Percentiles rank a stretch among this genome's conserved stretches.
phyloP scores from a whole-genome alignment of 23 red algal species.

The Cyanidiococcus yangmingshanensis region DNA sequence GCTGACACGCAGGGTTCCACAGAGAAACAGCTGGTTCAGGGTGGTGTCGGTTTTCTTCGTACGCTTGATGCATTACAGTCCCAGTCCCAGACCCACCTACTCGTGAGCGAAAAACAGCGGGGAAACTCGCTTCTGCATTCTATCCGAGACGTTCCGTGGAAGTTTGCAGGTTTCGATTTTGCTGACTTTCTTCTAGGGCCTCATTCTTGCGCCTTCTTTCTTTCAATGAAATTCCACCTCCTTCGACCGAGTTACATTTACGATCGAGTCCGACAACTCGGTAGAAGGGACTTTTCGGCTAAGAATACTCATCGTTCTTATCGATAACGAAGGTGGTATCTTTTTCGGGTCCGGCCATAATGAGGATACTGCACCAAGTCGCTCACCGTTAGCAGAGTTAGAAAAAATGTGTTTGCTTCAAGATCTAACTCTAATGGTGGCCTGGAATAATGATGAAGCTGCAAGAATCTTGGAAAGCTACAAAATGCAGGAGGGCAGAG shows the following conservation, averaged over 20 bases:
- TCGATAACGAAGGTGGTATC: slow-evolving; percentile 40
- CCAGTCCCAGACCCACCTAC: background rate
- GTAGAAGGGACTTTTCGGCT: slow-evolving; percentile 32
- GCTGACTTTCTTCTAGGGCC: slow-evolving; percentile 35
- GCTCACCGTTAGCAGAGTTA: slow-evolving; percentile 29
- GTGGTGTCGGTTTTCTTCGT: background rate
- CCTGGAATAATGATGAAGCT: slow-evolving; percentile 48
- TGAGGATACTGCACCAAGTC: background rate
- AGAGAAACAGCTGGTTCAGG: too few species aligned
- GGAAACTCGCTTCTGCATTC: slow-evolving; percentile 45
- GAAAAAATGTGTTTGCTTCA: slow-evolving; percentile 42
- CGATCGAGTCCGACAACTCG: slow-evolving; percentile 45
- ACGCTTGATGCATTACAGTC: background rate
- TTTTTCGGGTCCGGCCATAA: background rate
- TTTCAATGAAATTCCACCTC: slow-evolving; percentile 62
- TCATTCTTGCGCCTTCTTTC: slow-evolving; percentile 61
- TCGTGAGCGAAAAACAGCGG: slow-evolving; percentile 37
- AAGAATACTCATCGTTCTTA: slow-evolving; percentile 50
- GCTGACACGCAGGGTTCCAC: too few species aligned
- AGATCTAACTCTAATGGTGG: slow-evolving; percentile 55
- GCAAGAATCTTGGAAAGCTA: slow-evolving; percentile 68
- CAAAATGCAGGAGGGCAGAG: slow-evolving; percentile 56
- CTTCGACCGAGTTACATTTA: slow-evolving; percentile 51
- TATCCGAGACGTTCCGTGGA: slow-evolving; percentile 41
- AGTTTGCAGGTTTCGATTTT: slow-evolving; percentile 9